Base-by-base conservation (phyloP, 1,284 basidiomycete species). In the Farysia itapuensis region DNA sequence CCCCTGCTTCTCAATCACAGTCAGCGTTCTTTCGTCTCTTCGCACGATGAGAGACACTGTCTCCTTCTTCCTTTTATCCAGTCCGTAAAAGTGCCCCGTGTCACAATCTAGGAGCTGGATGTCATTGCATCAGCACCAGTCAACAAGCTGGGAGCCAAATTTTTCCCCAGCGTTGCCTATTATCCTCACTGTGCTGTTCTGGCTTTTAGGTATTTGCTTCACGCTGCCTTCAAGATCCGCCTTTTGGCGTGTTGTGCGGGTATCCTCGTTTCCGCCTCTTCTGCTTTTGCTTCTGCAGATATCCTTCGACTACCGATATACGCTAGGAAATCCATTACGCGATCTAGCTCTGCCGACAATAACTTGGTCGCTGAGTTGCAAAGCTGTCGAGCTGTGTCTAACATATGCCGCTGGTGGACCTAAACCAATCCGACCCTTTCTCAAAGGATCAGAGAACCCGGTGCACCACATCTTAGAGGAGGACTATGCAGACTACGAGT, bases 131-230 rank as follows among this genome's bases (percentile, higher is more conserved):
- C n/a, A n/a, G n/a, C n/a, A n/a, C n/a, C n/a, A n/a, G n/a, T n/a
- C n/a, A n/a, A n/a, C 26, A 9, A 60, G 43, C 36, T 56, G 58
- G 58, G 39, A 42, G 25, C 48, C 51, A 35, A 52, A 52, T 39
- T 49, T 56, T n/a, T 29, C 19, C 13, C 45, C 52, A 3, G 48
- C 36, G 4, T 19, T 56, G 8, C 48, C 48, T 11, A 30, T 16
- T 14, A 37, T 48, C 26, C 16, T 12, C n/a, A n/a, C 39, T 12
- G 45, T 41, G 20, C 15, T 61, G 20, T 8, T 13, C 6, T 61
- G 51, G 58, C 24, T 61, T 28, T 61, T 47, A 21, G 13, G 44
- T 12, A 41, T 61, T 2, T 61, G 58, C 39, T 30, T 50, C 18
- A 56, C 47, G 4, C 18, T 56, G n/a, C 50, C 47, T 13, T 41